Evolutionary conservation across 352 stramenopile species (phyloP), one percentile per base, ranked within the genome.

Genomic region (Globisporangium rhizosaccharum): DNA sequence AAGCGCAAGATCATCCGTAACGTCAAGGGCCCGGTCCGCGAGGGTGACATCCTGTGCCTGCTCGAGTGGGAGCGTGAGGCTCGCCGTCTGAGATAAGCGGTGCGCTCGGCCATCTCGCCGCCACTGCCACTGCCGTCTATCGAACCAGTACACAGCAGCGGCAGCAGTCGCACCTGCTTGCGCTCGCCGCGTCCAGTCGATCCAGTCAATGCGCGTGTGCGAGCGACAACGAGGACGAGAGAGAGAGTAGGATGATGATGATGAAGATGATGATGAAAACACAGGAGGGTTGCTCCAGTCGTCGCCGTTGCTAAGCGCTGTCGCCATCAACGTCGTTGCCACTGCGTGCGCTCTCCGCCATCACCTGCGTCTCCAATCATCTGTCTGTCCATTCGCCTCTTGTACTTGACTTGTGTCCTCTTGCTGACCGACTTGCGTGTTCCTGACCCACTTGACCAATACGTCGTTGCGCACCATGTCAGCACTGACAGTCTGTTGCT

Each of bases 51-150:
- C 73, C 76, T 99, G 53, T 99, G 92, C 86, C 85, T 99, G 66
- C 79, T 99, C 56, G 97, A 99, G 79, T 99, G 97, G 97, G 97
- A 99, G 87, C 94, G 97, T 79, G 97, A 99, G 81, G 97, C 97
- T 56, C 90, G 97, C 62, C 94, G 97, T 68, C 85, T 99, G 66
- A 88, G 97, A 88, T 99, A 99, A 94, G 65, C 68, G 66, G 44
- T 49, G 12, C 17, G 17, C 41, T 33, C 28, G 28, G 48, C 48
- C 36, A 3, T 28, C 30, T 41, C 28, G 25, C 18, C n/a, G 25
- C 18, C 12, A 44, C 53, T 9, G 2, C 39, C 15, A 12, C 45
- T 23, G 45, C 18, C 23, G 45, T 51, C 26, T 42, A 49, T 6
- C 11, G 36, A 36, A 5, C 23, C 23, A 23, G 23, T 39, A 20